Percentiles rank a stretch among this genome's conserved stretches.
Conservation (phyloP, 768 basidiomycete species). For the Kwoniella pini region DNA sequence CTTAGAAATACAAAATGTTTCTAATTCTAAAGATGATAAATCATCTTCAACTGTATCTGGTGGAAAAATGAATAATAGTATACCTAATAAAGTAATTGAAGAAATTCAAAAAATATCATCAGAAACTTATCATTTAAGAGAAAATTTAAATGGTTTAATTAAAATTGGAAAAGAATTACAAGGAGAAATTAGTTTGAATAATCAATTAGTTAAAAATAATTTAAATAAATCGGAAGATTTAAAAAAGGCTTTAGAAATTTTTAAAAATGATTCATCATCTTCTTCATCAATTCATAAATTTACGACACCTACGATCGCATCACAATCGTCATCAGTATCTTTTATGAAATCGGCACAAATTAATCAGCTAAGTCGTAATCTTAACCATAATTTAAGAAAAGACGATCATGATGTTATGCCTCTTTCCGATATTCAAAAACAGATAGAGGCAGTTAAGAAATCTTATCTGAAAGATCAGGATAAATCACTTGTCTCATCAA, state of each 20-base stretch:
- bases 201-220: background rate
- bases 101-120: background rate
- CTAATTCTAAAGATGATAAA: background rate
- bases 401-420: slow-evolving; percentile 6
- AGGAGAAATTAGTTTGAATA: slow-evolving; percentile 1
- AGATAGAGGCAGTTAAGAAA: slow-evolving; percentile 3
- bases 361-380: background rate
- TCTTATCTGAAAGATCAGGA: slow-evolving; percentile 13
- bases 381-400: background rate
- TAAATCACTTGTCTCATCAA: no score
- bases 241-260: background rate
- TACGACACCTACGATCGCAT: background rate
- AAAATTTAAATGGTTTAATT: background rate
- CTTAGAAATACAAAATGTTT: background rate
- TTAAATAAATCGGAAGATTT: background rate
- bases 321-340: background rate
- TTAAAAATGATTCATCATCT: background rate
- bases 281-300: background rate
- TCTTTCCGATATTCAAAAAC: slow-evolving; percentile 3
- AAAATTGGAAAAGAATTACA: background rate
- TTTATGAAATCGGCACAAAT: background rate
- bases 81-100: background rate
- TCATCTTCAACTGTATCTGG: background rate
- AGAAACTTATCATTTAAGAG: background rate
- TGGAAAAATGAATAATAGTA: background rate